A percentile compares a stretch with the other conserved stretches of the same genome.
Conservation (phyloP, 352 stramenopile genomes). For the Phytophthora idaei region DNA sequence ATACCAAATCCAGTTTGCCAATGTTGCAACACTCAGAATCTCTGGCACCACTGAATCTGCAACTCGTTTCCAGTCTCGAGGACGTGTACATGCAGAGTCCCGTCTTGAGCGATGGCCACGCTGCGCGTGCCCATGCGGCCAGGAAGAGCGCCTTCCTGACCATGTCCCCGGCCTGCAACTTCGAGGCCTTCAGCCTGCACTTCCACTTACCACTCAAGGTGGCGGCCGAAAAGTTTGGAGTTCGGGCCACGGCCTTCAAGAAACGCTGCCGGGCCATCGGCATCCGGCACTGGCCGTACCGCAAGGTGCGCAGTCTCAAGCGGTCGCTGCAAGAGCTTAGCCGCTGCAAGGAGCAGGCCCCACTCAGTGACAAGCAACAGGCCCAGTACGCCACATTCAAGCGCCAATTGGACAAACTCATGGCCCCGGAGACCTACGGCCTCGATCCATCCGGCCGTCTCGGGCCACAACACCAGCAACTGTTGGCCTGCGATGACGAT, state of each 20-base stretch:
- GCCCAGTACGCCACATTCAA: slow-evolving; percentile 65
- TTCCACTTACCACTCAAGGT: slow-evolving; percentile 75
- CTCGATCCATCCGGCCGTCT: slow-evolving; percentile 67
- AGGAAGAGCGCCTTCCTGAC: slow-evolving; percentile 56
- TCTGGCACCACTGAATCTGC: slow-evolving; percentile 37
- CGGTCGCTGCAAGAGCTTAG: slow-evolving; percentile 68
- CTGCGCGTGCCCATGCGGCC: slow-evolving; percentile 37
- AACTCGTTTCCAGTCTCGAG: slow-evolving; percentile 34
- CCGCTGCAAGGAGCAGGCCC: slow-evolving; percentile 56
- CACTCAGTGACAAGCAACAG: slow-evolving; percentile 70
- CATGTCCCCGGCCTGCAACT: slow-evolving; percentile 68
- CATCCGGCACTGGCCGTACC: slow-evolving; percentile 76
- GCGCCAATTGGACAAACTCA: slow-evolving; percentile 67
- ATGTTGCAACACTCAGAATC: slow-evolving; percentile 34
- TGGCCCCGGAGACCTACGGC: slow-evolving; percentile 71
- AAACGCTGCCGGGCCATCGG: slow-evolving; percentile 75
- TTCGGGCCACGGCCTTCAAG: slow-evolving; percentile 78
- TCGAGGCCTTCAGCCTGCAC: slow-evolving; percentile 69
- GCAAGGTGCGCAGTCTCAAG: slow-evolving; percentile 76
- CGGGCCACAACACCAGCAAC: slow-evolving; percentile 31
- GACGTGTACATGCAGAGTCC: slow-evolving; percentile 49
- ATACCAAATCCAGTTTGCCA: neutral
- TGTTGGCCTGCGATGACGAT: slow-evolving; percentile 35
- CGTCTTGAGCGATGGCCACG: slow-evolving; percentile 18
- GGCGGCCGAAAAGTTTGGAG: slow-evolving; percentile 75